Evolutionary conservation across 2,329 filamentous ascomycete species (phyloP).

Genomic region (Pseudomassariella vexata): DNA sequence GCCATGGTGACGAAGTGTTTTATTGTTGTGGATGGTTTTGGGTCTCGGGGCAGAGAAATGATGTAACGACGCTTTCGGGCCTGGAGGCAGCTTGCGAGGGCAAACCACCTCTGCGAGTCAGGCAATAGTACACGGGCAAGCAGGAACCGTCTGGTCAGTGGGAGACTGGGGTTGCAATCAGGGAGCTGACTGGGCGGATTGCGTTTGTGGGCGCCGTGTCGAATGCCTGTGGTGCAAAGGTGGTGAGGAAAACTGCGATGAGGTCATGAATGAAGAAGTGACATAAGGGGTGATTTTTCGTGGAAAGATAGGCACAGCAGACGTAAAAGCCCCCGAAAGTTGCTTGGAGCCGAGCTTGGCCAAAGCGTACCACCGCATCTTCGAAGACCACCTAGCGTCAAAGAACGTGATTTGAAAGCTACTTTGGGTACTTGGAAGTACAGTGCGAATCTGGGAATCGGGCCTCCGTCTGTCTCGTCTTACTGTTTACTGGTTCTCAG

Average conservation of each 20-base stretch:
- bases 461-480: no score
- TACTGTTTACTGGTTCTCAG: no score
- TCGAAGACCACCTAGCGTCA: no score
- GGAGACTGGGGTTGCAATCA: neutral
- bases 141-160: slow-evolving; percentile 10
- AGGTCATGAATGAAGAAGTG: slow-evolving; percentile 33
- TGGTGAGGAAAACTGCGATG: slow-evolving; percentile 24
- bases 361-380: slow-evolving; percentile 9
- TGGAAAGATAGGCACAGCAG: slow-evolving; percentile 28
- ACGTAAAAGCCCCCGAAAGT: slow-evolving; percentile 27
- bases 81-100: slow-evolving; percentile 26
- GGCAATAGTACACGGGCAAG: slow-evolving; percentile 11
- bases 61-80: slow-evolving; percentile 23
- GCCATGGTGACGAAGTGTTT: slow-evolving; percentile 26
- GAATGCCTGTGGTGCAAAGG: slow-evolving; percentile 12
- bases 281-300: slow-evolving; percentile 31
- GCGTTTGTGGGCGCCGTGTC: no score
- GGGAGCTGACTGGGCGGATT: no score
- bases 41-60: slow-evolving; percentile 21
- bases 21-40: slow-evolving; percentile 11
- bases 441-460: no score
- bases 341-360: slow-evolving; percentile 18
- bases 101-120: slow-evolving; percentile 24
- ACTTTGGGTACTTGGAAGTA: no score
- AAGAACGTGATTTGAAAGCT: no score